A percentile compares a stretch with the other conserved stretches of the same genome.
Evolutionary conservation across 225 moss, liverwort and hornwort species (phyloP).

Genomic region (Sphagnum tenellum): DNA sequence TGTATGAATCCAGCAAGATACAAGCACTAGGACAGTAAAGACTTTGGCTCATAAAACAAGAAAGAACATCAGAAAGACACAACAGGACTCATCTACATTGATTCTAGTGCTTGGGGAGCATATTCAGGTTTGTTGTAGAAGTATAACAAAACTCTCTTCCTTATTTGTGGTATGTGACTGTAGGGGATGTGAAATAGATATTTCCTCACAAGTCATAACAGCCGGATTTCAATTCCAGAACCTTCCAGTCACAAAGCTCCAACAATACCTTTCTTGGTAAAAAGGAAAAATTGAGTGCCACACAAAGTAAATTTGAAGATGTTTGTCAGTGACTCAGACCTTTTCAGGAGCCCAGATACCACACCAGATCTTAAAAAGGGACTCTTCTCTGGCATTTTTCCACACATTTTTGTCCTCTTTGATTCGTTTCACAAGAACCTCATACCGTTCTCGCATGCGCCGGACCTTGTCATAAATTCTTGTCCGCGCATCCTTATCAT

Average conservation of each 20-base stretch:
- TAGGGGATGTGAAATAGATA: background rate
- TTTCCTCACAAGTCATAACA: background rate
- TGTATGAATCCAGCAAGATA: no score
- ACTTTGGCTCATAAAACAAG: background rate
- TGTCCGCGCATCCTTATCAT: no score
- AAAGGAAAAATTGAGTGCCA: background rate
- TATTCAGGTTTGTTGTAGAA: slow-evolving; percentile 10
- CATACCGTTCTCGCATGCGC: no score
- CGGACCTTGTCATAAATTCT: no score
- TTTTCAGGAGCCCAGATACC: slow-evolving; percentile 44
- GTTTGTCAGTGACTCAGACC: slow-evolving; percentile 10
- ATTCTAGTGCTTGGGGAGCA: background rate
- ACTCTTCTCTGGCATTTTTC: slow-evolving; percentile 34
- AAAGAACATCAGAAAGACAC: background rate
- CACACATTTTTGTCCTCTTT: slow-evolving; percentile 11
- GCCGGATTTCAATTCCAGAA: background rate
- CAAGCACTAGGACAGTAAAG: no score
- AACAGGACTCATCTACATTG: background rate
- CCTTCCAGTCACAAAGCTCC: background rate
- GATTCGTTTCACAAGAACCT: no score
- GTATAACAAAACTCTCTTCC: no score
- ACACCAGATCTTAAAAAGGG: slow-evolving; percentile 41
- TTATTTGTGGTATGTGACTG: no score
- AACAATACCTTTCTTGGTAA: background rate
- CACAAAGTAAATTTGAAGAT: no score